These are phyloP conservation scores for Mimosa bimucronata DNA, from an alignment of 306 rosid species.

Conservation along the genomic window DNA sequence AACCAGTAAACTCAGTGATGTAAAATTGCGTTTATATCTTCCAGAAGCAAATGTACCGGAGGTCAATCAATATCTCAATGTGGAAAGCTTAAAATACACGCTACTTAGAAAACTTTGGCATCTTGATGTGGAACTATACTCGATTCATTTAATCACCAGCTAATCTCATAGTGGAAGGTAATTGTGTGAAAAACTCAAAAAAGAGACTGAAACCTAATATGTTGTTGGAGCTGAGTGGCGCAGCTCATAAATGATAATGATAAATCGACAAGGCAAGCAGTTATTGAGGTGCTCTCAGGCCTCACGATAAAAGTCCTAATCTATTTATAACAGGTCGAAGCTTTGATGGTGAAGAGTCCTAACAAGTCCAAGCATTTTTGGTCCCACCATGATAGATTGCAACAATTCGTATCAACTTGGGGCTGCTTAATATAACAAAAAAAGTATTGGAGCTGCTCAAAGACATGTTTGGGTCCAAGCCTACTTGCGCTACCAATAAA, in stretches of 20 bases:
- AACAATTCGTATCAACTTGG: background rate
- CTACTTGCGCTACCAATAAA: background rate
- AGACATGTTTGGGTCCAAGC: background rate
- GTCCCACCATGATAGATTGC: background rate
- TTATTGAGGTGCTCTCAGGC: background rate
- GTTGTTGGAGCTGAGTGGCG: background rate
- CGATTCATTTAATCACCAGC: background rate
- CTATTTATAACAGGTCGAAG: background rate
- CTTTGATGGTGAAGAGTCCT: background rate
- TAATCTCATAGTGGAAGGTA: background rate
- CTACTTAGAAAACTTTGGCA: background rate
- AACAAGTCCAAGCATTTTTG: background rate
- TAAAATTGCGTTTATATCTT: constrained; percentile 23
- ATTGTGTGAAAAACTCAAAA: background rate
- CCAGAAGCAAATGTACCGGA: background rate
- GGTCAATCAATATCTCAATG: background rate
- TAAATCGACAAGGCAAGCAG: constrained; percentile 4
- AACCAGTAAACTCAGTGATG: background rate
- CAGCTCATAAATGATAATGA: constrained; percentile 7
- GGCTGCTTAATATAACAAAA: background rate
- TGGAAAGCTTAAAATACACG: constrained; percentile 16
- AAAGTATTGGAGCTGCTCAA: no score
- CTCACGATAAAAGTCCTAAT: background rate
- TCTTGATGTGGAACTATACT: constrained; percentile 9
- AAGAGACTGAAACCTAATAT: background rate